Evolutionary conservation across 192 early-diverging fungal genomes (phyloP).

Genomic region (Piromyces finnis): DNA sequence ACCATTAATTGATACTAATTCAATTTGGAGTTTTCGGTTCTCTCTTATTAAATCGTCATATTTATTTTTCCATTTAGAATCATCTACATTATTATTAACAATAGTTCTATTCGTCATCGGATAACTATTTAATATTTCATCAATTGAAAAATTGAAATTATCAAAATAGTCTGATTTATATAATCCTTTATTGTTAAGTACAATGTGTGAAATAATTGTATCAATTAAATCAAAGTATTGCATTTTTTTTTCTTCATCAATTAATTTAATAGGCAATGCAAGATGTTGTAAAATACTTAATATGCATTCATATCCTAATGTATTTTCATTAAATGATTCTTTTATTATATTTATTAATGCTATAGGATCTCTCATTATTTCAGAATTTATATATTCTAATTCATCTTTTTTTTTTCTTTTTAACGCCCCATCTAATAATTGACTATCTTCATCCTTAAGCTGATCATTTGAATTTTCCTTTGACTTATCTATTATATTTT

Average conservation of each 20-base stretch:
- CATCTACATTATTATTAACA: background rate
- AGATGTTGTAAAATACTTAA: background rate
- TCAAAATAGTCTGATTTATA: background rate
- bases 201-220: background rate
- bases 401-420: background rate
- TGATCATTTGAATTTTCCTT: background rate
- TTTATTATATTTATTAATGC: background rate
- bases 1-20: background rate
- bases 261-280: background rate
- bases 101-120: background rate
- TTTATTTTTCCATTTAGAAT: background rate
- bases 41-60: background rate
- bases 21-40: background rate
- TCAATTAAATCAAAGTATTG: background rate
- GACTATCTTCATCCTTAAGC: background rate
- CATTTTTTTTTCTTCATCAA: background rate
- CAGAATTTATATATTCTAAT: background rate
- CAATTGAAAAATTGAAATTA: background rate
- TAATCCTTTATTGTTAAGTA: background rate
- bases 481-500: background rate
- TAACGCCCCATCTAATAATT: background rate
- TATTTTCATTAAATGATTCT: background rate
- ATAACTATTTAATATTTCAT: background rate
- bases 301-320: background rate
- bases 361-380: background rate